Evolutionary conservation across 2,329 filamentous ascomycete genomes (phyloP).

Genomic region (Sordariomycetes sp.): DNA sequence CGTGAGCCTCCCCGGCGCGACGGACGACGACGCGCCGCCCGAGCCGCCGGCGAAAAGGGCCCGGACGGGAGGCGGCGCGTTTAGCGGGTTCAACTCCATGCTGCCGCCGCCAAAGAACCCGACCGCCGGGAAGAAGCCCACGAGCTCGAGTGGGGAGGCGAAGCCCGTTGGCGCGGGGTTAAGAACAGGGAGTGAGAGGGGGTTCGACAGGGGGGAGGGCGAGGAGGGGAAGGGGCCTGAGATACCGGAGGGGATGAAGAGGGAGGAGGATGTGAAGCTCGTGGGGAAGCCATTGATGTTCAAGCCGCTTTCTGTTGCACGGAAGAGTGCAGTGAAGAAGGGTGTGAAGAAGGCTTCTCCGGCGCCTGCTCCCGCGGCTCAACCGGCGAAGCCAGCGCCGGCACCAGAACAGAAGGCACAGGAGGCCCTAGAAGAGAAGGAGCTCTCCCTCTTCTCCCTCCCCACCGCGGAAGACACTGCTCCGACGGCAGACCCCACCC

Average conservation of each 20-base stretch:
- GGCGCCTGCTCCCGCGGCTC: not conserved
- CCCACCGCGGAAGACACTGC: slow-evolving; percentile 20
- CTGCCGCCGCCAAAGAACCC: slow-evolving; percentile 69
- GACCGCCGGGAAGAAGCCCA: slow-evolving; percentile 18
- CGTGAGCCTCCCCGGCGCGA: slow-evolving; percentile 55
- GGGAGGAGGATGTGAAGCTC: slow-evolving; percentile 51
- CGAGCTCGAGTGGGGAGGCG: slow-evolving; percentile 15
- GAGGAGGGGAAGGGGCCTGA: slow-evolving; percentile 22
- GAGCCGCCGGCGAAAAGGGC: slow-evolving; percentile 56
- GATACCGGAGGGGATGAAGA: slow-evolving; percentile 41
- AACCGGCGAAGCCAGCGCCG: not conserved
- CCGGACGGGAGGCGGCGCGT: slow-evolving; percentile 46
- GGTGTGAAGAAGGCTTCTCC: slow-evolving; percentile 14
- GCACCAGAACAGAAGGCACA: not conserved
- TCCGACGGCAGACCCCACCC: slow-evolving; percentile 7
- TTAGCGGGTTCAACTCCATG: slow-evolving; percentile 75
- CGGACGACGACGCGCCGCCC: slow-evolving; percentile 15
- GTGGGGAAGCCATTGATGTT: slow-evolving; percentile 78
- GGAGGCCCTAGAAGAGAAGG: slow-evolving; percentile 19
- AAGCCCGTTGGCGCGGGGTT: slow-evolving; percentile 37
- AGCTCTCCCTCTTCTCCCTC: slow-evolving; percentile 59
- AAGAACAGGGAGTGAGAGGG: slow-evolving; percentile 73
- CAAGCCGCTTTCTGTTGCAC: slow-evolving; percentile 71
- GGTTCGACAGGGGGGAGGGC: slow-evolving; percentile 48
- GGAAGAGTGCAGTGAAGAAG: slow-evolving; percentile 60